phyloP scores from a whole-genome alignment of 805 yeast genomes.

The Pichia californica region DNA sequence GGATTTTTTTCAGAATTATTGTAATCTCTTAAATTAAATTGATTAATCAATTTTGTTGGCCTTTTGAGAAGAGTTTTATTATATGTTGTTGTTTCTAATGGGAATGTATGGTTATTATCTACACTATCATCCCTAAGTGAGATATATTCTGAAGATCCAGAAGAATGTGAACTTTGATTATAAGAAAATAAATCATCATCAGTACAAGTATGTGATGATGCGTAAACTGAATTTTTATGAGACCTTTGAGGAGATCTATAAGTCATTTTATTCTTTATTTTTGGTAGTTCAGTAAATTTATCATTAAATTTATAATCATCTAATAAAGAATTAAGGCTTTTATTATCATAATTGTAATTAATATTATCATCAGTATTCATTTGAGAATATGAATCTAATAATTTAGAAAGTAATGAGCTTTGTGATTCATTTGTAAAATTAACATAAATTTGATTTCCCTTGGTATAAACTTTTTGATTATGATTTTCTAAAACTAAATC shows the following conservation, averaged over 20 bases:
- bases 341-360: no score
- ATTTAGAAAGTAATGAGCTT: conserved; percentile 1
- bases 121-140: background rate
- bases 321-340: no score
- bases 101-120: no score
- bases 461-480: background rate
- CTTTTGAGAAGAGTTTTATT: conserved; percentile 15
- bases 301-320: no score
- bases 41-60: conserved; percentile 21
- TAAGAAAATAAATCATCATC: background rate
- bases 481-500: no score
- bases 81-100: conserved; percentile 2
- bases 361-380: background rate
- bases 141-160: conserved; percentile 2
- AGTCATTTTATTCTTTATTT: background rate
- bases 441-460: background rate
- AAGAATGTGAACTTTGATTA: background rate
- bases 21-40: conserved; percentile 20
- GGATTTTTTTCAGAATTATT: conserved; percentile 1
- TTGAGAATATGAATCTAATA: conserved; percentile 2
- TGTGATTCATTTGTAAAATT: conserved; percentile 5
- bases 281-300: no score
- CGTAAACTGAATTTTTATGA: background rate
- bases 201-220: background rate
- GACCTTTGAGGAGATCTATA: background rate